These are phyloP conservation scores for Avena sativa DNA, from an alignment of 176 grass and related monocot genomes.

Conservation along the genomic window DNA sequence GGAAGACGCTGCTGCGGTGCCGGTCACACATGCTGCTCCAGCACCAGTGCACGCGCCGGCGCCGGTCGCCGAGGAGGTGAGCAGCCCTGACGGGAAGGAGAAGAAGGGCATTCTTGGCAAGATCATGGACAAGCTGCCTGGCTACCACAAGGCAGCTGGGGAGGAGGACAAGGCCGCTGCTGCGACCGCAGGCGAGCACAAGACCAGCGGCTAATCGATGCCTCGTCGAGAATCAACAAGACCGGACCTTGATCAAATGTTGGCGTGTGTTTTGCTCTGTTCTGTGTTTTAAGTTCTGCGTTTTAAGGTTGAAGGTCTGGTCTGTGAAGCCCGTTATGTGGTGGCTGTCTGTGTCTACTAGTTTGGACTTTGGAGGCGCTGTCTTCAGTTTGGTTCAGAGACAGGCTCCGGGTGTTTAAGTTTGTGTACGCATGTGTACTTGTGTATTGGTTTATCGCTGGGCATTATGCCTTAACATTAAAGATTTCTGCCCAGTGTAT, in stretches of 20 bases:
- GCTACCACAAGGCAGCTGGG: conserved; percentile 63
- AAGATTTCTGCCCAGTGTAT: conserved; percentile 13
- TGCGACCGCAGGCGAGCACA: conserved; percentile 46
- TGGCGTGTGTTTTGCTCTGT: conserved; percentile 39
- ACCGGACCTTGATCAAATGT: conserved; percentile 28
- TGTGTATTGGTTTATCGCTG: conserved; percentile 31
- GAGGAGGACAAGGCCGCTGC: conserved; percentile 56
- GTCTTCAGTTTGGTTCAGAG: conserved; percentile 37
- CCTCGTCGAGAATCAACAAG: not conserved
- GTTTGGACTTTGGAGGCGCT: not conserved
- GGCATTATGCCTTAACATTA: conserved; percentile 37
- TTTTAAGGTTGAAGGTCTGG: conserved; percentile 36
- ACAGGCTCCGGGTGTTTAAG: conserved; percentile 13
- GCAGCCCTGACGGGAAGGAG: conserved; percentile 69
- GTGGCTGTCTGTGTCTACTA: not conserved
- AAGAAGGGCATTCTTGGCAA: conserved; percentile 94
- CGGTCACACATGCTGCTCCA: conserved; percentile 7
- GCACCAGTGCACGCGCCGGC: not conserved
- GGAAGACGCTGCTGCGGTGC: conserved; percentile 40
- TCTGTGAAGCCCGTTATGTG: conserved; percentile 30
- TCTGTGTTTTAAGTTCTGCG: conserved; percentile 37
- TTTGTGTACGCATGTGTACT: conserved; percentile 41
- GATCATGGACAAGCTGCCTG: conserved; percentile 95
- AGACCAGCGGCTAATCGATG: conserved; percentile 32
- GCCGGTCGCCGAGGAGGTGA: conserved; percentile 39